Evolutionary conservation across 169 alveolate genomes (phyloP).

Genomic region (Besnoitia besnoiti): DNA sequence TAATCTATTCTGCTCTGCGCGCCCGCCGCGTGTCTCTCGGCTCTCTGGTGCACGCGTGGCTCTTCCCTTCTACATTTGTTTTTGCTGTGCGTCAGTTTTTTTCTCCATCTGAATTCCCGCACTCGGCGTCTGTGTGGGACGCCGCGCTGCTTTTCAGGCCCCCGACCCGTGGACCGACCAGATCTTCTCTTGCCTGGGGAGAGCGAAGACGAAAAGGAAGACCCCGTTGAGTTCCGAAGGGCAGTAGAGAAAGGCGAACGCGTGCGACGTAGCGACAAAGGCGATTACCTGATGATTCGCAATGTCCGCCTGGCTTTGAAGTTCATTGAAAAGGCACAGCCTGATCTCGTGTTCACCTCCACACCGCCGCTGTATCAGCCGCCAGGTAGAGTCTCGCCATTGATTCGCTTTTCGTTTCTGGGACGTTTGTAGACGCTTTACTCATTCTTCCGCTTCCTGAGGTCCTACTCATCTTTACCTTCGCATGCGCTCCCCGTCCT

Average conservation of each 20-base stretch:
- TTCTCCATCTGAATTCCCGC: not conserved
- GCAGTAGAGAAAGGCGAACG: not conserved
- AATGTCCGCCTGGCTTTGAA: constrained; percentile 29
- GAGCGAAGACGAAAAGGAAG: not conserved
- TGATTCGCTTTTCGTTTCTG: no score
- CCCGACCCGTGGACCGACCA: constrained; percentile 27
- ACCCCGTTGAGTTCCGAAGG: no score
- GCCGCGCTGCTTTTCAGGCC: not conserved
- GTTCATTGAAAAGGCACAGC: not conserved
- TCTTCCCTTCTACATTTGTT: not conserved
- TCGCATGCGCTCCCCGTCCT: no score
- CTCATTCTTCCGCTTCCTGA: no score
- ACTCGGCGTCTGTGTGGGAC: not conserved
- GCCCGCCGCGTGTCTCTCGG: no score
- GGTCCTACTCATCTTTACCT: no score
- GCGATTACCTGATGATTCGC: not conserved
- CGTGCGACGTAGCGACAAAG: not conserved
- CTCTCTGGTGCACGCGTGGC: no score
- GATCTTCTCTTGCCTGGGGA: not conserved
- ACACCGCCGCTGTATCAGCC: constrained; percentile 31
- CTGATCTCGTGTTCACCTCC: constrained; percentile 17
- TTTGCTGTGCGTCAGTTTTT: not conserved
- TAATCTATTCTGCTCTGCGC: no score
- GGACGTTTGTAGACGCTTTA: no score
- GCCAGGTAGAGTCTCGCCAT: not conserved